Conservation (phyloP, 1,284 basidiomycete genomes). For the Pterula multifida region DNA sequence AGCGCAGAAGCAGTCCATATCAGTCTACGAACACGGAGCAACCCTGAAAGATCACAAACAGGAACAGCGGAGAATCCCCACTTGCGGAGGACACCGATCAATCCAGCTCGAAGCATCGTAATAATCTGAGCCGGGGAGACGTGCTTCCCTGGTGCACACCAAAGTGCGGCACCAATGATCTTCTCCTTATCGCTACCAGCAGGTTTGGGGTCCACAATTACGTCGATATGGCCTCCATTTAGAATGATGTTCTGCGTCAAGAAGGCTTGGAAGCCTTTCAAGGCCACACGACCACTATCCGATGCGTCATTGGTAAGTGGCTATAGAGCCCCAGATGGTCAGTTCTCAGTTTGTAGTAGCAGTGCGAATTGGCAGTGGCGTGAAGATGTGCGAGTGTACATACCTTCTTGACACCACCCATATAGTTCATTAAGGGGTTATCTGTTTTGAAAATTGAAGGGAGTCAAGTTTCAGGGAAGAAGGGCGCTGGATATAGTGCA, state of each 20-base stretch:
- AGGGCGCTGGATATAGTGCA: too few species aligned
- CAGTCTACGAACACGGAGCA: background rate
- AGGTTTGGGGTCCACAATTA: background rate
- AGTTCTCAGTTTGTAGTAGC: too few species aligned
- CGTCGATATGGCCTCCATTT: background rate
- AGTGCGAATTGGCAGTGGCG: background rate
- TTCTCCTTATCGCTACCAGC: background rate
- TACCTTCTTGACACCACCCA: background rate
- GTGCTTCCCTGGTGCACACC: background rate
- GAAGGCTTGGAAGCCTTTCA: slow-evolving; percentile 1
- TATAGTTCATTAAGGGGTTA: slow-evolving; percentile 1
- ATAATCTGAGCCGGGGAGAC: background rate
- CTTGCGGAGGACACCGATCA: background rate
- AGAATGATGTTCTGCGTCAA: slow-evolving; percentile 1
- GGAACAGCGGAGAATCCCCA: background rate
- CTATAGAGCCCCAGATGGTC: too few species aligned
- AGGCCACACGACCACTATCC: background rate
- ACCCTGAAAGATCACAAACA: background rate
- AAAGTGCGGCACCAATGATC: background rate
- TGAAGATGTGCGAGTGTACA: background rate
- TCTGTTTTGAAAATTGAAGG: background rate
- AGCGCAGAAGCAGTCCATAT: background rate
- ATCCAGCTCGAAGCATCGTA: background rate
- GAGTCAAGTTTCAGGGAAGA: background rate
- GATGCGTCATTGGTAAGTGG: background rate